Evolutionary conservation across 345 rosid species (phyloP), one percentile per base, ranked within the genome.

Genomic region (Gossypium herbaceum): DNA sequence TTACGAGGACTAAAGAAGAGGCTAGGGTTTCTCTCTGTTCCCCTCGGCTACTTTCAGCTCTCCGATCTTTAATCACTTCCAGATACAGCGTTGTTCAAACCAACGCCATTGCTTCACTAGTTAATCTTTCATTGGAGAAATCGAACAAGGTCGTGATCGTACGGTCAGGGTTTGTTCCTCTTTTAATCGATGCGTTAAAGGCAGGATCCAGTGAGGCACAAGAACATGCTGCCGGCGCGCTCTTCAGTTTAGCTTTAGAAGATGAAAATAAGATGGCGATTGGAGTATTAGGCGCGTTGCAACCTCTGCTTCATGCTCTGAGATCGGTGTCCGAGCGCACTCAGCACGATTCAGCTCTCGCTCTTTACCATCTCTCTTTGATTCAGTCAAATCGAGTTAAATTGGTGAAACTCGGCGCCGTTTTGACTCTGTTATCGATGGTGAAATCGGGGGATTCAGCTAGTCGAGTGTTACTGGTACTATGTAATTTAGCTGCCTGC

Each of bases 91-190:
- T 59, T 25, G 64, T 59, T 59, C 64, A 59, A 59, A 25, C 9
- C 41, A 59, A 59, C 39, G 64, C 64, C 64, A 59, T 59, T 17
- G 64, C 64, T 59, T 59, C 64, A 12, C 64, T 59, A n/a, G 64
- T 59, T 59, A 59, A 59, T 59, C 64, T 59, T 24, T 59, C 64
- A 13, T 59, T 59, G 64, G 64, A 59, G 64, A 59, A 24, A 25
- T 59, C 64, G 41, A 59, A 25, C 17, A 59, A 59, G 64, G 64
- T 59, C 8, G 64, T 59, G 16, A 59, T 59, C 7, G 64, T 59
- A 59, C 64, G 64, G 64, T 59, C 64, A 25, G 64, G 64, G 2
- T 59, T 59, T 24, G 41, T 59, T 11, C 64, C 64, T 25, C 64
- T 59, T 24, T 59, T 59, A 39, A 59, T 59, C 1, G 64, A 59